Conservation (phyloP, 73 alveolate genomes). For the Tetrahymena thermophila region DNA sequence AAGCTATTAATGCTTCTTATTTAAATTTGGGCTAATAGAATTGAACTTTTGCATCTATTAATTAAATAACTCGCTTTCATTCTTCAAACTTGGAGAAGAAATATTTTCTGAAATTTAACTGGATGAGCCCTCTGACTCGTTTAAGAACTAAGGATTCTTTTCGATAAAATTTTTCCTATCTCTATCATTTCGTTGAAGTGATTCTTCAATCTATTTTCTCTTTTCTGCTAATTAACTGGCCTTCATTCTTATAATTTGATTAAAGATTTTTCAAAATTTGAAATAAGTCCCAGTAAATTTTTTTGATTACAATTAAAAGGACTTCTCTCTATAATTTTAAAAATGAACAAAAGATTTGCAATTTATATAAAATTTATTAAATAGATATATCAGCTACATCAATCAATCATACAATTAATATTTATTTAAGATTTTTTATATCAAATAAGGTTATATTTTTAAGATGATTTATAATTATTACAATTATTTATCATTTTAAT, state of each 20-base stretch:
- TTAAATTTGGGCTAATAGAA: background rate
- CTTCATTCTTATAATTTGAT: background rate
- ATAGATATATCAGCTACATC: too few relatives aligned
- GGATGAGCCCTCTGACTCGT: background rate
- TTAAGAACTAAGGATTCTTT: background rate
- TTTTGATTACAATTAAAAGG: background rate
- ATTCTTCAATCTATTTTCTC: background rate
- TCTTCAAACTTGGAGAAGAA: background rate
- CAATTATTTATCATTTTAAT: too few relatives aligned
- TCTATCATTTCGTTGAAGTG: background rate
- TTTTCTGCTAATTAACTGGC: background rate
- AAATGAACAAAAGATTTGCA: background rate
- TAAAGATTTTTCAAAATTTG: background rate
- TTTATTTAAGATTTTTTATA: too few relatives aligned
- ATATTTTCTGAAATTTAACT: background rate
- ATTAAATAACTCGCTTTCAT: background rate
- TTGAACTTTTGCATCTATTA: background rate
- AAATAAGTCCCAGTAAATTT: background rate
- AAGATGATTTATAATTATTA: too few relatives aligned
- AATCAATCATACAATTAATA: too few relatives aligned
- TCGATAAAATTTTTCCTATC: background rate
- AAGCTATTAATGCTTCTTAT: background rate
- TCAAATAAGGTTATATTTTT: background rate
- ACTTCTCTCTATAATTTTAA: background rate
- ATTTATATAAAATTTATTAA: too few relatives aligned